Conservation (phyloP, 805 yeast species). For the Metschnikowia chrysomelidarum region DNA sequence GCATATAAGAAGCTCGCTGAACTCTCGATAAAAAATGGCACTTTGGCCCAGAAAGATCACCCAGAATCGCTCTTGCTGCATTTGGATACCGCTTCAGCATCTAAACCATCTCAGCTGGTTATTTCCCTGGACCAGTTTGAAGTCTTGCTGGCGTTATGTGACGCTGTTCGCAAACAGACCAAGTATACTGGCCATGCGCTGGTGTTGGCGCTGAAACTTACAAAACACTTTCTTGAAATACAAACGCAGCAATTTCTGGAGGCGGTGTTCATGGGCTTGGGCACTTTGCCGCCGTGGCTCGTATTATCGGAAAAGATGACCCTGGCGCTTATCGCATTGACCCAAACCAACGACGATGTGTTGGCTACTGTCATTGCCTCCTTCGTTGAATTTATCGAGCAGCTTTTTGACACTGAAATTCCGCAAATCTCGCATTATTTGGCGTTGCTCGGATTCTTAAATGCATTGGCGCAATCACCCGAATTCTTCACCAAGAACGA, state of each 20-base stretch:
- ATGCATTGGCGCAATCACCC: constrained; percentile 30
- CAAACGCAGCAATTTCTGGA: constrained; percentile 45
- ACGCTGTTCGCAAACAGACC: constrained; percentile 9
- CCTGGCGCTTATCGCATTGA: constrained; percentile 31
- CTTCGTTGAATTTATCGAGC: constrained; percentile 27
- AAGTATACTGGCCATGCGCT: constrained; percentile 41
- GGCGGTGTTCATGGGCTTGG: constrained; percentile 29
- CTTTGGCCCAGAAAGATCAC: neutral
- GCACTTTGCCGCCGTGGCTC: constrained; percentile 33
- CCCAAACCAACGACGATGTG: constrained; percentile 22
- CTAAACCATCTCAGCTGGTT: constrained; percentile 27
- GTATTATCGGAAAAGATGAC: constrained; percentile 34
- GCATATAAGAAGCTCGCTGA: constrained; percentile 39
- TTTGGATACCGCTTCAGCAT: neutral
- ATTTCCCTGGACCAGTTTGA: constrained; percentile 54
- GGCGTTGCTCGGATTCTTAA: constrained; percentile 34
- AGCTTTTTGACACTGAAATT: constrained; percentile 21
- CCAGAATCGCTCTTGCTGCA: neutral
- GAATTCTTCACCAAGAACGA: constrained; percentile 24
- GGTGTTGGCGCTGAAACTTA: constrained; percentile 42
- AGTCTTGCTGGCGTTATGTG: constrained; percentile 54
- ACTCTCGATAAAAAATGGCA: constrained; percentile 20
- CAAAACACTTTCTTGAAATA: constrained; percentile 46
- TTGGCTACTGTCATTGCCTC: constrained; percentile 26
- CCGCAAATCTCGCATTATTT: constrained; percentile 33